Evolutionary conservation across 2,329 filamentous ascomycete species (phyloP).

Genomic region (Colletotrichum tabaci): DNA sequence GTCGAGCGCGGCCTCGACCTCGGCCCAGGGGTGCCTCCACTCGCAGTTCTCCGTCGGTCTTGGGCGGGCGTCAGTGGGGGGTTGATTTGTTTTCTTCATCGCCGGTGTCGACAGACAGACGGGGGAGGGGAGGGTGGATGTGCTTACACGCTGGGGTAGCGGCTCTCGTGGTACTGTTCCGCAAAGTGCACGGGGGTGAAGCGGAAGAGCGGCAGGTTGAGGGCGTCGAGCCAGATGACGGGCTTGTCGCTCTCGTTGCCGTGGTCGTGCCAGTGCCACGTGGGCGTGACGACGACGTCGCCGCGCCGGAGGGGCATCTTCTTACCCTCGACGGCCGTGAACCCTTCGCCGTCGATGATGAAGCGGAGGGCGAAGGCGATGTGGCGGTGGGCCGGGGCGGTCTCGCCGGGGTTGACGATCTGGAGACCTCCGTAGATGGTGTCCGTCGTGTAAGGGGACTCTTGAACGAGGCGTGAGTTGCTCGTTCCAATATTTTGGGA

Average conservation of each 20-base stretch:
- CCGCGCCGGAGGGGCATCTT: conserved; percentile 66
- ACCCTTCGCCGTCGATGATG: conserved; percentile 71
- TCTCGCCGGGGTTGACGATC: conserved; percentile 70
- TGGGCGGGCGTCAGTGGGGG: conserved; percentile 16
- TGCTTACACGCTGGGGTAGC: conserved; percentile 63
- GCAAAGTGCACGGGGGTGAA: conserved; percentile 69
- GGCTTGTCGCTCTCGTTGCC: conserved; percentile 69
- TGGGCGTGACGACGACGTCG: conserved; percentile 71
- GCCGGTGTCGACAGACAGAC: too few species aligned
- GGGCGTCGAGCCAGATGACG: conserved; percentile 71
- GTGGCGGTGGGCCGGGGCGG: conserved; percentile 69
- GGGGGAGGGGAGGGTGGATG: too few species aligned
- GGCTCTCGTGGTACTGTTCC: conserved; percentile 61
- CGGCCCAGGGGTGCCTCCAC: conserved; percentile 61
- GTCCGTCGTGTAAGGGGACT: conserved; percentile 69
- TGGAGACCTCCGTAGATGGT: conserved; percentile 72
- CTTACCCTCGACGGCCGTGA: conserved; percentile 70
- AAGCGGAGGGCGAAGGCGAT: conserved; percentile 71
- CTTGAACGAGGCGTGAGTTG: conserved; percentile 46
- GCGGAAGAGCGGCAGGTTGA: conserved; percentile 67
- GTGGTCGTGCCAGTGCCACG: conserved; percentile 74
- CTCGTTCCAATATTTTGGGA: fast-evolving
- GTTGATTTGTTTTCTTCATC: too few species aligned
- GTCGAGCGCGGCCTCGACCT: conserved; percentile 58
- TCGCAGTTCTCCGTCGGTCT: conserved; percentile 53